Conservation (phyloP, 768 basidiomycete genomes). For the Xerocomellus amylosporus region DNA sequence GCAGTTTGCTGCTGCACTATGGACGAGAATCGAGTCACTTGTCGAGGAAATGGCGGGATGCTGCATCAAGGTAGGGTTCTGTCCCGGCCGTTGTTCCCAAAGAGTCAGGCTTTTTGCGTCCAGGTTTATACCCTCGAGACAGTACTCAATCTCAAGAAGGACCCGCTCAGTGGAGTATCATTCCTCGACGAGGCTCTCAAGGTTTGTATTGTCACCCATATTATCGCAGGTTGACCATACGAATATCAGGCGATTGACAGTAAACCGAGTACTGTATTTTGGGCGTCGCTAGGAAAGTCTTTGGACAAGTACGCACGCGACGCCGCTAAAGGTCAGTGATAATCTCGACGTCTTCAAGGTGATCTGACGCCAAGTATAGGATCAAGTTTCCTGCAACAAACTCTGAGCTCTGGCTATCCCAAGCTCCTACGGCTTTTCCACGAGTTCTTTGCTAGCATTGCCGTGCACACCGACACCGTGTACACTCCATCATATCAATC, state of each 20-base stretch:
- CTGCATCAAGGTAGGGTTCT: slow-evolving; percentile 72
- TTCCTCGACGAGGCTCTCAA: slow-evolving; percentile 96
- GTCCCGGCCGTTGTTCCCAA: no score
- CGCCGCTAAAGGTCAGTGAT: slow-evolving; percentile 62
- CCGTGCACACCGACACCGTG: slow-evolving; percentile 92
- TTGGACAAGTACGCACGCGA: slow-evolving; percentile 84
- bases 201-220: slow-evolving; percentile 38
- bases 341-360: neutral
- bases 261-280: slow-evolving; percentile 89
- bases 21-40: slow-evolving; percentile 65
- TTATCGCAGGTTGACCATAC: neutral
- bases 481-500: slow-evolving; percentile 85
- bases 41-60: slow-evolving; percentile 84
- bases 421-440: slow-evolving; percentile 88
- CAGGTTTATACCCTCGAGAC: slow-evolving; percentile 96
- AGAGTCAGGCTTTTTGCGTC: neutral
- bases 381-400: slow-evolving; percentile 89
- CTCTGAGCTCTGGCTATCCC: slow-evolving; percentile 83
- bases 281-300: slow-evolving; percentile 76
- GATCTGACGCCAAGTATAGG: slow-evolving; percentile 41
- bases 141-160: slow-evolving; percentile 85
- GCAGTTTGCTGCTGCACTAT: slow-evolving; percentile 68
- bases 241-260: slow-evolving; percentile 72
- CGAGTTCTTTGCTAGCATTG: slow-evolving; percentile 93
- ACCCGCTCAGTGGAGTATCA: slow-evolving; percentile 65